Evolutionary conservation across 106 monocot species (phyloP).

Genomic region (Vanilla planifolia): DNA sequence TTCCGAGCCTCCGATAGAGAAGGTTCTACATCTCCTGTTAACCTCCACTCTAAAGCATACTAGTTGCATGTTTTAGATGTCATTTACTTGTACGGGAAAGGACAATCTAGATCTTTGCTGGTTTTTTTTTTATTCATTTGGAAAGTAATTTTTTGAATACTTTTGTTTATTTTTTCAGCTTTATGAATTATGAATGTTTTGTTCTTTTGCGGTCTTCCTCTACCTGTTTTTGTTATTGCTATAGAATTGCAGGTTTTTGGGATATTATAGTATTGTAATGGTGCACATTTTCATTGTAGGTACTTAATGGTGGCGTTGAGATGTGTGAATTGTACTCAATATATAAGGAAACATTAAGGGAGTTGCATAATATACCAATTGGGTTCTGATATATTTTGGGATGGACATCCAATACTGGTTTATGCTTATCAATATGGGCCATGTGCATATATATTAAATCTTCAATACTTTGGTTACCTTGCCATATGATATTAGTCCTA

Average conservation of each 20-base stretch:
- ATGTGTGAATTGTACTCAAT: background rate
- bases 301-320: background rate
- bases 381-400: background rate
- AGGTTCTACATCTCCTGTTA: slow-evolving; percentile 22
- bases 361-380: background rate
- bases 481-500: too few species aligned
- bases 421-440: too few species aligned
- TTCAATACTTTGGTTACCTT: too few species aligned
- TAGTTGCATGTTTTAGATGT: too few species aligned
- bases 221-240: background rate
- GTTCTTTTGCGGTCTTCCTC: too few species aligned
- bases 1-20: slow-evolving; percentile 39
- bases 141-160: background rate
- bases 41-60: too few species aligned
- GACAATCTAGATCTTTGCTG: background rate
- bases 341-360: background rate
- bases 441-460: too few species aligned
- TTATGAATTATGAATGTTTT: too few species aligned
- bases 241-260: too few species aligned
- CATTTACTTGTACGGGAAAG: too few species aligned
- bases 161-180: background rate
- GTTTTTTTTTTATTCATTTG: background rate
- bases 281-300: background rate
- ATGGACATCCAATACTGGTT: background rate
- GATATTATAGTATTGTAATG: background rate